Base-by-base conservation (phyloP, 2,329 filamentous ascomycete species). In the Orbilia blumenaviensis region DNA sequence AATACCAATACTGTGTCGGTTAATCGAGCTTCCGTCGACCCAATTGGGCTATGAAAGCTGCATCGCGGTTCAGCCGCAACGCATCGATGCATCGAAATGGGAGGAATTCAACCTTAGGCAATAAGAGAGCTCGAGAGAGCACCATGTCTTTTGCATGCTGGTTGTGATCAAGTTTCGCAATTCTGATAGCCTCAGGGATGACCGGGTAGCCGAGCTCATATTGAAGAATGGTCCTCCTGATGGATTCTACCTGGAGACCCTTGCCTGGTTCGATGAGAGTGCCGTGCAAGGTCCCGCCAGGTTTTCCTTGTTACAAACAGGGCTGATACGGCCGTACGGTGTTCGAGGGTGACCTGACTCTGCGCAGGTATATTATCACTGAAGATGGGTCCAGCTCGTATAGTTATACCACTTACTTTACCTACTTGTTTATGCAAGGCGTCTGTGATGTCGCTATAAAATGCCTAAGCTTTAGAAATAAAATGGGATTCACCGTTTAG, bases 51-150 rank as follows among this genome's bases (percentile, higher is more conserved):
- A n/a, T n/a, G n/a, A n/a, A n/a, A n/a, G n/a, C n/a, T n/a, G 25
- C 16, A 18, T 25, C 4, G 25, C 16, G 36, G 34, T 46, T 74
- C 69, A 74, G 69, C 69, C 69, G 69, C 69, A 74, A 74, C 69
- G 62, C 69, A 73, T 69, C 5, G 14, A 36, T 34, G 29, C 10
- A 42, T 16, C 12, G 38, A 42, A 52, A 9, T 23, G 18, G 32
- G 38, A 42, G 32, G n/a, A n/a, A n/a, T n/a, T n/a, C n/a, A n/a
- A n/a, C n/a, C n/a, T n/a, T n/a, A n/a, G n/a, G n/a, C n/a, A n/a
- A n/a, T n/a, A n/a, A n/a, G n/a, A n/a, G n/a, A n/a, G n/a, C n/a
- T n/a, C n/a, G n/a, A n/a, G n/a, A n/a, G 5, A 3, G 7, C 41
- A 21, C 21, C 48, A 36, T 36, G 29, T 4, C 27, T 34, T 21